Base-by-base conservation (phyloP, 2,329 filamentous ascomycete species). In the Paraphaeosphaeria sporulosa region DNA sequence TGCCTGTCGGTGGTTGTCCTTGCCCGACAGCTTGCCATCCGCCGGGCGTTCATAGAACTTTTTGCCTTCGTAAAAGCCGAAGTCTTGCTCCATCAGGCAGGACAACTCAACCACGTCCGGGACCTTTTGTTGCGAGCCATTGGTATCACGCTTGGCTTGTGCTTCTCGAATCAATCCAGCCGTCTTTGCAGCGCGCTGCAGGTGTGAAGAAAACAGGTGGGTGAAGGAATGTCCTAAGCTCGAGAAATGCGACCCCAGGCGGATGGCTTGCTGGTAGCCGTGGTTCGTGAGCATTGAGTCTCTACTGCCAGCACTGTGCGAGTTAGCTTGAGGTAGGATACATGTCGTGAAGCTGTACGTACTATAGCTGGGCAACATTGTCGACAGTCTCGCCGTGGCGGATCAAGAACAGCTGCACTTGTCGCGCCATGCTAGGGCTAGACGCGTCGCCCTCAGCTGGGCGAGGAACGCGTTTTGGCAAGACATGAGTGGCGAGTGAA, bases 321-420 rank as follows among this genome's bases (percentile, higher is more conserved):
- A 48, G 66, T 80, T 64, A 78, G 73, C 57, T 44, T 46, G 4
- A 42, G 52, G 25, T 6, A 7, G 30, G 32, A 4, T 19, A 19
- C 15, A n/a, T 17, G 43, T n/a, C 27, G 32, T 25, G 65, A 63
- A 54, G 23, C 56, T 23, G 2, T 65, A 57, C 61, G 61, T 83
- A 92, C 90, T 91, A 94, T 61, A 92, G 79, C 57, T 89, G 86
- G 43, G 90, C 90, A 60, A 95, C 90, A 76, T 97, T 97, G 79
- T 97, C 91, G 65, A 96, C 91, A 17, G 92, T 94, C 81, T 97
- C 93, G 72, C 90, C 93, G 83, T 97, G 93, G 58, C 93, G 89
- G 71, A 96, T 87, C 69, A 97, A 84, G 71, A 93, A 88, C 57
- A 97, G 77, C 72, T 84, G 85, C 86, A 90, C 87, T 58, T 67